Conservation (phyloP, 31 red algal genomes). For the Porphyra umbilicalis region DNA sequence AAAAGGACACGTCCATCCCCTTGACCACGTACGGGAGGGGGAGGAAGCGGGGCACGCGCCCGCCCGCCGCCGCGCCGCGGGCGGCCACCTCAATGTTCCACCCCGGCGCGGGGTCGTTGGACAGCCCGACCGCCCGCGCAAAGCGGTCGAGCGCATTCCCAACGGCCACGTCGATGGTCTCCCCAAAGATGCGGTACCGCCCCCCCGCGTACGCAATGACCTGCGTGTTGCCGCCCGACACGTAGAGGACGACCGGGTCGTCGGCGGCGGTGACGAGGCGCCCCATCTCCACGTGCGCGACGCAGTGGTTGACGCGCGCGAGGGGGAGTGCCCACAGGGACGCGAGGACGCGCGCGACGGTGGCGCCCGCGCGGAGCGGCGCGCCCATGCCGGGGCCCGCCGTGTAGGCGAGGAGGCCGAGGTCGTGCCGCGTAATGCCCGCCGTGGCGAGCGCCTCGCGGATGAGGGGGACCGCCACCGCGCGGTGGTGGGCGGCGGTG, state of each 20-base stretch:
- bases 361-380: slow-evolving; percentile 77
- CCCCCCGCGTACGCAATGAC: slow-evolving; percentile 88
- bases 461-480: slow-evolving; percentile 68
- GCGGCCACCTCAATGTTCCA: slow-evolving; percentile 95
- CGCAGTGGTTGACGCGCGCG: slow-evolving; percentile 95
- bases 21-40: slow-evolving; percentile 94
- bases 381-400: slow-evolving; percentile 98
- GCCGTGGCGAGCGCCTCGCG: slow-evolving; percentile 52
- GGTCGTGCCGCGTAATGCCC: slow-evolving; percentile 27
- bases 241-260: slow-evolving; percentile 92
- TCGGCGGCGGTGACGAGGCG: slow-evolving; percentile 75
- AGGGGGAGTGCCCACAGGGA: slow-evolving; percentile 64
- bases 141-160: slow-evolving; percentile 98
- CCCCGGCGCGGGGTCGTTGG: slow-evolving; percentile 89
- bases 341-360: slow-evolving; percentile 77
- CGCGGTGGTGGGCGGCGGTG: slow-evolving; percentile 90
- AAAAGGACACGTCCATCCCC: slow-evolving; percentile 99
- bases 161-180: slow-evolving; percentile 98
- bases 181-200: slow-evolving; percentile 98
- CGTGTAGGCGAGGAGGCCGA: slow-evolving; percentile 78
- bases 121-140: slow-evolving; percentile 83
- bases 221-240: slow-evolving; percentile 98
- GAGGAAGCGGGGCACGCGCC: slow-evolving; percentile 37
- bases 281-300: slow-evolving; percentile 99
- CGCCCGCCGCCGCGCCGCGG: slow-evolving; percentile 46